Percentiles rank a stretch among this genome's conserved stretches.
These are phyloP conservation scores for Amanita polypyramis DNA, from an alignment of 768 basidiomycete species.

Conservation along the genomic window DNA sequence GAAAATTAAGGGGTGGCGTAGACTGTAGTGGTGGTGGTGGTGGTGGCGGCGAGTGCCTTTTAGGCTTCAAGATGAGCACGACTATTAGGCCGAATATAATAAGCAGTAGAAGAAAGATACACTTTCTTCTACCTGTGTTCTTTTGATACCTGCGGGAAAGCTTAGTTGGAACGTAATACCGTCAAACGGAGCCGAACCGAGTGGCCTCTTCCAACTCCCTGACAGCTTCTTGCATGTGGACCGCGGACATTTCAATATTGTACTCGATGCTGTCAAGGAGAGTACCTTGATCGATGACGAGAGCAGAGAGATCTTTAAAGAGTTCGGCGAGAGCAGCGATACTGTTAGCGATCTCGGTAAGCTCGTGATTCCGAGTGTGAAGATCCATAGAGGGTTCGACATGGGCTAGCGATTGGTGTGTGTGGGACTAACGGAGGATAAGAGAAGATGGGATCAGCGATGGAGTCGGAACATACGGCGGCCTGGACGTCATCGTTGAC, in stretches of 20 bases:
- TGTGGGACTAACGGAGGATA: constrained; percentile 18
- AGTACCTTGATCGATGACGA: constrained; percentile 98
- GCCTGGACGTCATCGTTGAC: constrained; percentile 88
- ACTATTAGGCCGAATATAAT: constrained; percentile 83
- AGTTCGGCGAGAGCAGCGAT: constrained; percentile 89
- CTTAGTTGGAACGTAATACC: constrained; percentile 8
- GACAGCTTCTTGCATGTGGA: constrained; percentile 73
- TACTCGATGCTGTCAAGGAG: constrained; percentile 95
- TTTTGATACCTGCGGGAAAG: constrained; percentile 68
- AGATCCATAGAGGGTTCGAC: constrained; percentile 30
- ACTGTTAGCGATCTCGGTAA: constrained; percentile 84
- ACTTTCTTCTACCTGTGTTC: constrained; percentile 85
- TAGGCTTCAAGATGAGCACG: constrained; percentile 89
- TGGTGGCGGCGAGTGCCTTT: constrained; percentile 32
- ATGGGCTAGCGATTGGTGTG: constrained; percentile 29
- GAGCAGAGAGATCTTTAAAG: constrained; percentile 87
- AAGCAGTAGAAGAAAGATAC: constrained; percentile 86
- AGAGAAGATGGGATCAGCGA: neutral
- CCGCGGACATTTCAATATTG: constrained; percentile 89
- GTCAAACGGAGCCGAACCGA: constrained; percentile 30
- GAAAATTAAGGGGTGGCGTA: too few species aligned
- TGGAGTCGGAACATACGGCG: constrained; percentile 42
- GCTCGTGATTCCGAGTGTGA: constrained; percentile 48
- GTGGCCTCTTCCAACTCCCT: constrained; percentile 78
- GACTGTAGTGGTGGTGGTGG: constrained; percentile 14